These are phyloP conservation scores for Prosopis cineraria DNA, from an alignment of 306 rosid genomes.

Conservation along the genomic window DNA sequence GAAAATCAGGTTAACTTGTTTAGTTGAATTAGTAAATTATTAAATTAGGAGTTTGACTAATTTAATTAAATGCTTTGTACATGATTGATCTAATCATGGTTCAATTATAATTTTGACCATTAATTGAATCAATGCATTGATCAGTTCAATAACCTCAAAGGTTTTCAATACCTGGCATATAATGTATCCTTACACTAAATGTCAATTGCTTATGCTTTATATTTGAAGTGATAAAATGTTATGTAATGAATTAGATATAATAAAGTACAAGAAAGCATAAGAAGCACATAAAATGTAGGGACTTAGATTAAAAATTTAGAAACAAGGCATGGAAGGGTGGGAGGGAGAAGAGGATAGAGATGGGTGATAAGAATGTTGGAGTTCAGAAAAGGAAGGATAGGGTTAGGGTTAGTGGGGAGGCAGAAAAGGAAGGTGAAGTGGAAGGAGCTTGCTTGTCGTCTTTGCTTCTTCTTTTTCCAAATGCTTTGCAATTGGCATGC, in stretches of 20 bases:
- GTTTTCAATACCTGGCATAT: too few species aligned
- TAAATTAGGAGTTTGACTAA: too few species aligned
- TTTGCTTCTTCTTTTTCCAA: conserved; percentile 46
- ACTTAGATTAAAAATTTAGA: too few species aligned
- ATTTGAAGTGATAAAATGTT: neutral
- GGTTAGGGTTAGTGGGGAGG: neutral
- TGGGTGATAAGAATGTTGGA: neutral
- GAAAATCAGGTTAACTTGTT: too few species aligned
- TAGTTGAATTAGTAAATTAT: too few species aligned
- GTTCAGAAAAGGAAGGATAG: neutral
- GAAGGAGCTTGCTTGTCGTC: neutral
- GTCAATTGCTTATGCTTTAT: neutral
- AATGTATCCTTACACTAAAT: neutral
- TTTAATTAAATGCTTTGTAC: too few species aligned
- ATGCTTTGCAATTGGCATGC: conserved; percentile 29
- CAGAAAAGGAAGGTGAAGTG: too few species aligned
- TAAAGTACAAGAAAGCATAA: neutral
- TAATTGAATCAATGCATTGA: too few species aligned
- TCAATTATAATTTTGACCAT: too few species aligned
- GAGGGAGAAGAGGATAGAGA: neutral
- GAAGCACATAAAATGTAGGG: neutral
- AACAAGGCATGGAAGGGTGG: neutral
- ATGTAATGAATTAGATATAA: neutral
- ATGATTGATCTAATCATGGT: too few species aligned
- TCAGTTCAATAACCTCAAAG: too few species aligned